Percentiles rank a stretch among this genome's conserved stretches.
phyloP scores from a whole-genome alignment of 1,284 basidiomycete species.

The Cryptococcus jaspeensis region DNA sequence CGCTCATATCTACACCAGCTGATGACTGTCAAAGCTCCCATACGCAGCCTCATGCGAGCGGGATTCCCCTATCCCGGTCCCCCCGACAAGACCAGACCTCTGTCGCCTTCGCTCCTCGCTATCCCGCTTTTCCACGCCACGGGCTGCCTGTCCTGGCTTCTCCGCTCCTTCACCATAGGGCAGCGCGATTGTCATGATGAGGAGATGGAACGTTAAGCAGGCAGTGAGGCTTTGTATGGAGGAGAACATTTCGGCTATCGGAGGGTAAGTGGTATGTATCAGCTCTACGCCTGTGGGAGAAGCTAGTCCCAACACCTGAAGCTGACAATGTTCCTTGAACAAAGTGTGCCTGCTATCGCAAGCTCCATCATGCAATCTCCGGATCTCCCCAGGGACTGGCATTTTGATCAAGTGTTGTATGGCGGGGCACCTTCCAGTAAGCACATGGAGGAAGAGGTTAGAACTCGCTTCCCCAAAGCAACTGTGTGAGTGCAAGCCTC shows the following conservation, averaged over 20 bases:
- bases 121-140: constrained; percentile 49
- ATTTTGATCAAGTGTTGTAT: constrained; percentile 39
- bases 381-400: constrained; percentile 24
- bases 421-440: constrained; percentile 45
- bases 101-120: constrained; percentile 23
- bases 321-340: too few relatives aligned
- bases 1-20: too few relatives aligned
- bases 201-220: constrained; percentile 31
- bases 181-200: constrained; percentile 41
- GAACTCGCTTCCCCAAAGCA: constrained; percentile 32
- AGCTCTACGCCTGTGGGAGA: too few relatives aligned
- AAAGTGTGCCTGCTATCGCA: constrained; percentile 43
- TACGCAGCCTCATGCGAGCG: too few relatives aligned
- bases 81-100: too few relatives aligned
- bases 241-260: constrained; percentile 36
- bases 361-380: constrained; percentile 36
- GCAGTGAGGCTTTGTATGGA: constrained; percentile 30
- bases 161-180: constrained; percentile 38
- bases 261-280: constrained; percentile 34
- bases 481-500: too few relatives aligned
- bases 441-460: constrained; percentile 37
- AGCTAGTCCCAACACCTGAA: too few relatives aligned
- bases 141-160: constrained; percentile 41
- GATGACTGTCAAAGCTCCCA: too few relatives aligned
- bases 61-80: too few relatives aligned